phyloP scores from a whole-genome alignment of 2,329 filamentous ascomycete species.

The Aspergillus japonicus region DNA sequence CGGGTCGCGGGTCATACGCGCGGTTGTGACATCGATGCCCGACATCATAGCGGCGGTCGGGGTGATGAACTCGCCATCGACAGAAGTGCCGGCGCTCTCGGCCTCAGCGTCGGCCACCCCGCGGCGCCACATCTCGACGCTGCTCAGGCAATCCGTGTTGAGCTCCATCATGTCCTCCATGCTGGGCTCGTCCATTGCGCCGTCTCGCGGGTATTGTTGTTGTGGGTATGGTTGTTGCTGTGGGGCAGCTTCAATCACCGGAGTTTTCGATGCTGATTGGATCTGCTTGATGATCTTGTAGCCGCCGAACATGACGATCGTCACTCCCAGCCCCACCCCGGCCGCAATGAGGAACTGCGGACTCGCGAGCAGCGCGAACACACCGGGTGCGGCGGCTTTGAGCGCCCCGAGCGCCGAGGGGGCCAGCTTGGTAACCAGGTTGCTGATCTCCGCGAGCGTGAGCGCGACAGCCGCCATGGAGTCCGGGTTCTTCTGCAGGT shows the following conservation, averaged over 20 bases:
- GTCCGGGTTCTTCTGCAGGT: constrained; percentile 79
- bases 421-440: constrained; percentile 76
- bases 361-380: constrained; percentile 81
- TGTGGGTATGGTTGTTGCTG: neutral
- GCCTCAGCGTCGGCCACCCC: constrained; percentile 61
- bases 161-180: constrained; percentile 60
- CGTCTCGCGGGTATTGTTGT: neutral
- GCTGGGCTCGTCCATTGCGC: constrained; percentile 25
- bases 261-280: constrained; percentile 33
- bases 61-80: constrained; percentile 66
- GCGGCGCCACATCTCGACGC: constrained; percentile 63
- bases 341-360: constrained; percentile 95
- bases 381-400: constrained; percentile 77
- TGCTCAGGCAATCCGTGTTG: constrained; percentile 50
- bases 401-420: constrained; percentile 73
- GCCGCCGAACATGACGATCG: constrained; percentile 90
- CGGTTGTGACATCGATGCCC: constrained; percentile 40
- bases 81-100: constrained; percentile 56
- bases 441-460: constrained; percentile 86
- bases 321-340: constrained; percentile 86
- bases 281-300: constrained; percentile 97
- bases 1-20: constrained; percentile 30
- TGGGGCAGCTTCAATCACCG: neutral
- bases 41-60: constrained; percentile 54
- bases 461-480: constrained; percentile 91